phyloP scores from a whole-genome alignment of 495 filamentous ascomycete species.

The Penicillium herquei region DNA sequence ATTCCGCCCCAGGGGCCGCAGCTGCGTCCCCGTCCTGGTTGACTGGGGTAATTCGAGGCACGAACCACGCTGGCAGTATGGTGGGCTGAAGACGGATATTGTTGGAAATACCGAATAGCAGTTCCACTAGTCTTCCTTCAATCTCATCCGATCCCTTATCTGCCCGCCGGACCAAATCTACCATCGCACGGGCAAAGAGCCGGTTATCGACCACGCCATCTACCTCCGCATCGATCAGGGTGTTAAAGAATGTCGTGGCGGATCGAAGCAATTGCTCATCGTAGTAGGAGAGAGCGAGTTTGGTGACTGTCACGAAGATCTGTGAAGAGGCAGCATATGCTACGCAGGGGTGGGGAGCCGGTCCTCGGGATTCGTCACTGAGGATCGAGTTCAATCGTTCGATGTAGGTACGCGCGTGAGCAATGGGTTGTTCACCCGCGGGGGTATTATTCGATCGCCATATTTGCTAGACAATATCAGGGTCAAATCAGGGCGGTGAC shows the following conservation, averaged over 20 bases:
- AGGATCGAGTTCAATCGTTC: slow-evolving; percentile 74
- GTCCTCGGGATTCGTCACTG: slow-evolving; percentile 82
- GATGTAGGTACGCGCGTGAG: slow-evolving; percentile 54
- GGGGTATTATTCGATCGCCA: slow-evolving; percentile 66
- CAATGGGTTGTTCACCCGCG: slow-evolving; percentile 48
- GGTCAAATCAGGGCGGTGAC: slow-evolving; percentile 10
- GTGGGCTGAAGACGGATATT: slow-evolving; percentile 88
- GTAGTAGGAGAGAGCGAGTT: slow-evolving; percentile 75
- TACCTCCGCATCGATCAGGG: slow-evolving; percentile 91
- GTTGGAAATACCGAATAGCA: slow-evolving; percentile 90
- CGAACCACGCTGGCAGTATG: slow-evolving; percentile 87
- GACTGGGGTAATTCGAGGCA: slow-evolving; percentile 32
- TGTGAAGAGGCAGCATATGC: slow-evolving; percentile 78
- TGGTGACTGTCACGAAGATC: slow-evolving; percentile 81
- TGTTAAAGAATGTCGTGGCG: slow-evolving; percentile 80
- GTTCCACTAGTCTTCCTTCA: slow-evolving; percentile 81
- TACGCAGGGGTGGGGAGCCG: slow-evolving; percentile 85
- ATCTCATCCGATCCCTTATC: slow-evolving; percentile 67
- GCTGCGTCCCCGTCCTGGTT: slow-evolving; percentile 40
- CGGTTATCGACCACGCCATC: slow-evolving; percentile 86
- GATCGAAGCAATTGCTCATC: slow-evolving; percentile 78
- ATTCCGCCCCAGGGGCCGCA: slow-evolving; percentile 57
- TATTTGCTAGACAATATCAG: slow-evolving; percentile 57
- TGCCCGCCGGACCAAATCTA: slow-evolving; percentile 64
- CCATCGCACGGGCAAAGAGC: slow-evolving; percentile 78